These are phyloP conservation scores for Trichosporon sp. DNA, from an alignment of 1,284 basidiomycete genomes.

Conservation along the genomic window DNA sequence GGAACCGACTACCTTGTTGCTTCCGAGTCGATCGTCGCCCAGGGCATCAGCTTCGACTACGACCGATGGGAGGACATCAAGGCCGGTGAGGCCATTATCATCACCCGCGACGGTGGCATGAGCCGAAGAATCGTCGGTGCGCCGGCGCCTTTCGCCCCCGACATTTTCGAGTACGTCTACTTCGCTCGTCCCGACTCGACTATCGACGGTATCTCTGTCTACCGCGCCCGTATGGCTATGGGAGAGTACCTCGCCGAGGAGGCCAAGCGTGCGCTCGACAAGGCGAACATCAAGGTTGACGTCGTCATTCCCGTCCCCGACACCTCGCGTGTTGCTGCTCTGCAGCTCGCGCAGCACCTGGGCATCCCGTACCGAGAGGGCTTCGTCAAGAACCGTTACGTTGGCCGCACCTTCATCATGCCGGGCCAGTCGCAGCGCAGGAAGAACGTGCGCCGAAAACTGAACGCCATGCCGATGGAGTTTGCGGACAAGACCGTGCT, in stretches of 20 bases:
- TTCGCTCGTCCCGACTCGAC: conserved; percentile 98
- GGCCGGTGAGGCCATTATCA: conserved; percentile 91
- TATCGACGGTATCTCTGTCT: conserved; percentile 94
- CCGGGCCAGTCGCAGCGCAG: conserved; percentile 82
- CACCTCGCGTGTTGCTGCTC: conserved; percentile 89
- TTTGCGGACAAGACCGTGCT: conserved; percentile 89
- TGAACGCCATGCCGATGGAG: conserved; percentile 99
- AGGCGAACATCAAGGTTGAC: conserved; percentile 68
- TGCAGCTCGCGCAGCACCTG: conserved; percentile 90
- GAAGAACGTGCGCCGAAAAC: conserved; percentile 92
- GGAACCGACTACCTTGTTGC: conserved; percentile 85
- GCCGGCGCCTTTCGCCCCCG: conserved; percentile 79
- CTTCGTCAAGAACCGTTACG: conserved; percentile 98
- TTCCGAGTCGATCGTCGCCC: conserved; percentile 93
- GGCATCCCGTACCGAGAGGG: conserved; percentile 92
- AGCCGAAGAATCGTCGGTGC: conserved; percentile 66
- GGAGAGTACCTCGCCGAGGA: conserved; percentile 90
- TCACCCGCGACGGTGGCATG: conserved; percentile 66
- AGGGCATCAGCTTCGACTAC: conserved; percentile 80
- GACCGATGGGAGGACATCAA: conserved; percentile 78
- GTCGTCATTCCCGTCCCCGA: conserved; percentile 99
- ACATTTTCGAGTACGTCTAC: conserved; percentile 99
- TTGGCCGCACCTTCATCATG: conserved; percentile 99
- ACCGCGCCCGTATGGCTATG: conserved; percentile 98
- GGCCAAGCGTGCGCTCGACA: conserved; percentile 66